Evolutionary conservation across 495 filamentous ascomycete genomes (phyloP).

Genomic region (Baudoinia panamericana): DNA sequence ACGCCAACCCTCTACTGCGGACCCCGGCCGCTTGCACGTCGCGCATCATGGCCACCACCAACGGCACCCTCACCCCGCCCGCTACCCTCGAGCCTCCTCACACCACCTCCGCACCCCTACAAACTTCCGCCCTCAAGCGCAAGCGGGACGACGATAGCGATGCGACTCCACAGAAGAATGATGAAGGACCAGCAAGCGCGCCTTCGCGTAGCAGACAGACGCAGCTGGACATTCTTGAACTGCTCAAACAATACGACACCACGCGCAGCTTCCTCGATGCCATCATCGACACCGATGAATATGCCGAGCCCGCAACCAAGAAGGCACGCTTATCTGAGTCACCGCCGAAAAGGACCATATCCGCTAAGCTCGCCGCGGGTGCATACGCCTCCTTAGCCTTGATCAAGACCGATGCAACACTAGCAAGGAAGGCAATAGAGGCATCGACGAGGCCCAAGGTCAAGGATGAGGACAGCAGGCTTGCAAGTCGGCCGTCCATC

Average conservation of each 20-base stretch:
- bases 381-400: slow-evolving; percentile 9
- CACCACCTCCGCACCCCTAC: slow-evolving; percentile 6
- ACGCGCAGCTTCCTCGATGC: slow-evolving; percentile 26
- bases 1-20: too few species aligned
- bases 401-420: slow-evolving; percentile 14
- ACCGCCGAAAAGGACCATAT: slow-evolving; percentile 8
- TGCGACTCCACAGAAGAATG: background rate
- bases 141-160: slow-evolving; percentile 15
- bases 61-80: slow-evolving; percentile 25
- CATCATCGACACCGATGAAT: slow-evolving; percentile 7
- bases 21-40: background rate
- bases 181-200: background rate
- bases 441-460: slow-evolving; percentile 2
- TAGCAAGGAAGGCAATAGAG: slow-evolving; percentile 9
- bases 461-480: background rate
- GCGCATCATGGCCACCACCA: slow-evolving; percentile 21
- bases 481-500: slow-evolving; percentile 2
- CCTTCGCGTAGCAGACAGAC: background rate
- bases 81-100: slow-evolving; percentile 10
- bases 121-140: slow-evolving; percentile 10
- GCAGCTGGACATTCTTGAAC: slow-evolving; percentile 15
- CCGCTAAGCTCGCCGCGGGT: slow-evolving; percentile 9
- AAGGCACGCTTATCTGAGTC: slow-evolving; percentile 23
- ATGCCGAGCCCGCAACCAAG: slow-evolving; percentile 26
- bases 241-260: slow-evolving; percentile 21